Base-by-base conservation (phyloP, 169 alveolate species). In the Plasmodium reichenowi region DNA sequence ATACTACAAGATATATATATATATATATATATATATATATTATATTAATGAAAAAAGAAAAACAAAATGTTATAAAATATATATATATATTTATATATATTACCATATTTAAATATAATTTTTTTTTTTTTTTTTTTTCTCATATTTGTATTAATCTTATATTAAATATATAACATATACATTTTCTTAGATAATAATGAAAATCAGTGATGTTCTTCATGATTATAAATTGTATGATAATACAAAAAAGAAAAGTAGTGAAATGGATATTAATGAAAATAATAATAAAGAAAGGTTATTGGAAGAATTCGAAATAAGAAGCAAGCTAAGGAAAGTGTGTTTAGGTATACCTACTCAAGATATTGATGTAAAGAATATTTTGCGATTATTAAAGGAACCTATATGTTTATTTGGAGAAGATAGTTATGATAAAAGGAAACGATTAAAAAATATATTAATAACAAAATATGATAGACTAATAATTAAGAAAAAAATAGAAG, bases 321-420 rank as follows among this genome's bases (percentile, higher is more conserved):
- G 88, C 74, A 92, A 93, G 60, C 62, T 94, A 67, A 91, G 93
- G 56, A 94, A 93, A 78, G 86, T 94, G 7, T 74, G 88, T 22
- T 68, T 94, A 43, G 96, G 95, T 15, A 83, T 94, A 10, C 93
- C 96, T 47, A 94, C 96, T 13, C 90, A 92, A 32, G 96, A 94
- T 50, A 60, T 54, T 12, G 95, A 88, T 48, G 90, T 94, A 48
- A 92, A 80, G 45, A 87, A 59, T 64, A 80, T 94, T 63, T 91
- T 94, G n/a, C 38, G 96, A 43, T 80, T 95, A 38, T 93, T 94
- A 52, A 80, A 86, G 43, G 95, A 94, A 75, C 96, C 96, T 75
- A 93, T 94, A 56, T 90, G 93, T 86, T 70, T 94, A 10, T 94
- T 94, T 87, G 96, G 95, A 10, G 96, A 94, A 66, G 96, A 95